phyloP scores from a whole-genome alignment of 176 grass and related monocot species.

The Zoysia pacifica region DNA sequence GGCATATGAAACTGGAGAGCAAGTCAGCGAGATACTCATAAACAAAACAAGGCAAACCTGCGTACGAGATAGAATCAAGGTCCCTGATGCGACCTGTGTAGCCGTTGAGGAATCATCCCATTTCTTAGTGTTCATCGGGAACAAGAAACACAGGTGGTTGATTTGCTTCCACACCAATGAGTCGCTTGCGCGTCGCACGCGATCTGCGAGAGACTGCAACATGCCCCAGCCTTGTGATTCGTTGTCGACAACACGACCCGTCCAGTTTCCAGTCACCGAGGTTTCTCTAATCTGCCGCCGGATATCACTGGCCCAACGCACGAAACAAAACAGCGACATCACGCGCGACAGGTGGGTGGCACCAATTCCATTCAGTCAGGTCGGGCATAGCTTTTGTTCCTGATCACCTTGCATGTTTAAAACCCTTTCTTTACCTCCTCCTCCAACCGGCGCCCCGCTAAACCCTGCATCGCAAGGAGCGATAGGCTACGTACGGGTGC shows the following conservation, averaged over 20 bases:
- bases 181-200: background rate
- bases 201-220: background rate
- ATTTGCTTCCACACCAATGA: background rate
- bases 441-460: constrained; percentile 31
- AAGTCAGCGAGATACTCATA: background rate
- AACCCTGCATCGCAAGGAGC: constrained; percentile 1
- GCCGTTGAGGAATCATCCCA: background rate
- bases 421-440: background rate
- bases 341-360: background rate
- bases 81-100: background rate
- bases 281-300: background rate
- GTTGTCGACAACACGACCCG: background rate
- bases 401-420: background rate
- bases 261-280: background rate
- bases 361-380: background rate
- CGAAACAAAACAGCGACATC: background rate
- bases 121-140: background rate
- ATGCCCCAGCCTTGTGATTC: background rate
- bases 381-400: background rate
- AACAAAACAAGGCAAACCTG: background rate
- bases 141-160: background rate
- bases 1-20: background rate
- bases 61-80: background rate
- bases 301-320: background rate
- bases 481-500: background rate